A percentile compares a stretch with the other conserved stretches of the same genome.
Evolutionary conservation across 345 rosid species (phyloP).

Genomic region (Aquilaria sinensis): DNA sequence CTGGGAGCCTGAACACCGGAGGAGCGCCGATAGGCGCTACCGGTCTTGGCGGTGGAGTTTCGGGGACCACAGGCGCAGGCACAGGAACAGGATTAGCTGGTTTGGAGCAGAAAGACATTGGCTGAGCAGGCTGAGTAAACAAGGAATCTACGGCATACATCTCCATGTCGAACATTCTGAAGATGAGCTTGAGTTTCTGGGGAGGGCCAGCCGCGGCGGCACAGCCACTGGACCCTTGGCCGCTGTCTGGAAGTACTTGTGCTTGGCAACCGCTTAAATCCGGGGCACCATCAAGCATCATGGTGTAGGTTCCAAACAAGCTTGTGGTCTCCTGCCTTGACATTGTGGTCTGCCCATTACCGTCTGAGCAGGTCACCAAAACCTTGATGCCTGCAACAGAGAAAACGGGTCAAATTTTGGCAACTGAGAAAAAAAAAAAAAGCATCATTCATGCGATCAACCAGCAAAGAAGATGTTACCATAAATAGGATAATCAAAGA

Average conservation of each 20-base stretch:
- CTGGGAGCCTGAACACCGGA: slow-evolving; percentile 50
- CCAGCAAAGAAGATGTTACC: slow-evolving; percentile 25
- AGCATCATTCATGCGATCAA: background rate
- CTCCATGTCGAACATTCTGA: slow-evolving; percentile 51
- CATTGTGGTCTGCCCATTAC: slow-evolving; percentile 49
- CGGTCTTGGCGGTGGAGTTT: slow-evolving; percentile 19
- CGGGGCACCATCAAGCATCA: slow-evolving; percentile 71
- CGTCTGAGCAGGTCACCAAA: slow-evolving; percentile 46
- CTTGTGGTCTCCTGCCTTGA: slow-evolving; percentile 71
- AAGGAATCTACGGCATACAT: slow-evolving; percentile 47
- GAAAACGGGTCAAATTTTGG: background rate
- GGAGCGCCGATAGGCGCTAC: slow-evolving; percentile 18
- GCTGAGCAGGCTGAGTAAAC: slow-evolving; percentile 64
- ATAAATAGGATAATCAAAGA: slow-evolving; percentile 68
- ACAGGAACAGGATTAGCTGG: slow-evolving; percentile 34
- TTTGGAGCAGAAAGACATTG: slow-evolving; percentile 57
- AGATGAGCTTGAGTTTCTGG: slow-evolving; percentile 42
- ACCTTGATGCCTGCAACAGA: slow-evolving; percentile 55
- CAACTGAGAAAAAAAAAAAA: background rate
- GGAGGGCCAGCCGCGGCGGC: slow-evolving; percentile 55
- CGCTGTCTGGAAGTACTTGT: slow-evolving; percentile 41
- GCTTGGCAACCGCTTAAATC: slow-evolving; percentile 71
- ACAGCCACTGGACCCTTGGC: slow-evolving; percentile 37
- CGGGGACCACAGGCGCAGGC: slow-evolving; percentile 21
- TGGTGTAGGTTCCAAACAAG: slow-evolving; percentile 57